Conservation (phyloP, 1,284 basidiomycete species). For the Boletus sp. region DNA sequence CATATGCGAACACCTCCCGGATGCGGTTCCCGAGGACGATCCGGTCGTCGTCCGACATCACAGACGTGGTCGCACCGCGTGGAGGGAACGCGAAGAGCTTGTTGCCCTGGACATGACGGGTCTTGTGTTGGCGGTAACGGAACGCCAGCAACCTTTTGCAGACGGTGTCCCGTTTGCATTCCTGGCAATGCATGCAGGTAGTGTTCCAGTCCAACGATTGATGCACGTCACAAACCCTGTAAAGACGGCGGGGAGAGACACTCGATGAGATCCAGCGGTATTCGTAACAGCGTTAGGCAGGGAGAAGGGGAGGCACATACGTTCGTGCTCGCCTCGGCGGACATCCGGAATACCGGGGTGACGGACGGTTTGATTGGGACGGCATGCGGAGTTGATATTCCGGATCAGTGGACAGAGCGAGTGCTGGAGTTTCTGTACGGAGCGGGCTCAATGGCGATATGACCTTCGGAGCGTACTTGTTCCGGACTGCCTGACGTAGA, state of each 20-base stretch:
- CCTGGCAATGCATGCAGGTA: constrained; percentile 27
- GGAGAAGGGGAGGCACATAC: constrained; percentile 18
- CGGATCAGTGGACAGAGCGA: constrained; percentile 17
- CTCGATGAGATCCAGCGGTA: constrained; percentile 9
- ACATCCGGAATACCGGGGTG: constrained; percentile 21
- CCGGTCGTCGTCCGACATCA: constrained; percentile 8
- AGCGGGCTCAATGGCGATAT: constrained; percentile 32
- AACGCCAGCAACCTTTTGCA: constrained; percentile 23
- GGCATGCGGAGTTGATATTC: constrained; percentile 23
- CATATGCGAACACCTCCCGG: constrained; percentile 20
- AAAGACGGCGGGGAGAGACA: neutral
- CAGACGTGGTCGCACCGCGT: constrained; percentile 1
- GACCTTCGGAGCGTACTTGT: constrained; percentile 28
- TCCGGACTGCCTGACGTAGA: constrained; percentile 23
- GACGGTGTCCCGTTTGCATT: constrained; percentile 28
- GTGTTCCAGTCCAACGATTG: constrained; percentile 20
- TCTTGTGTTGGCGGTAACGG: constrained; percentile 17
- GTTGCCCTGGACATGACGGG: constrained; percentile 5
- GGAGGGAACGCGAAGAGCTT: neutral
- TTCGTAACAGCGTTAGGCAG: neutral
- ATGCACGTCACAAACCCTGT: constrained; percentile 23
- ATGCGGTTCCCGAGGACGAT: constrained; percentile 9
- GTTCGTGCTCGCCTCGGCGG: constrained; percentile 22
- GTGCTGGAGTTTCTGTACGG: constrained; percentile 14
- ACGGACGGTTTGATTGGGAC: constrained; percentile 19